These are phyloP conservation scores for Nakazawaea populi DNA, from an alignment of 805 yeast genomes.

Conservation along the genomic window DNA sequence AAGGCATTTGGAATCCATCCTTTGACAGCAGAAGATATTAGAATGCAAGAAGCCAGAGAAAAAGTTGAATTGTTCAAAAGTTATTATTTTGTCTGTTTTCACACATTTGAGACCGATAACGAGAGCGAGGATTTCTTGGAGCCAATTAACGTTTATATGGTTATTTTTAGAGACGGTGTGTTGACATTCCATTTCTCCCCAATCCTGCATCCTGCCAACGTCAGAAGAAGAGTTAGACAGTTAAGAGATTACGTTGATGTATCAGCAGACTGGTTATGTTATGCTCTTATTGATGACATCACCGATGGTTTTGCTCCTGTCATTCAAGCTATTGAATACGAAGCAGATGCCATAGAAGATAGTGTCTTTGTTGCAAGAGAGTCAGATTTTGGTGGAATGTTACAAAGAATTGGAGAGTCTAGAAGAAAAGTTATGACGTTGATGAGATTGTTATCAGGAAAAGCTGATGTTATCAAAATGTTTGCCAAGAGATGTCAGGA, in stretches of 20 bases:
- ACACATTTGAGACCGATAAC: conserved; percentile 83
- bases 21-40: conserved; percentile 93
- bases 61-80: conserved; percentile 88
- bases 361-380: conserved; percentile 79
- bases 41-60: conserved; percentile 96
- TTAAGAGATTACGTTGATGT: conserved; percentile 73
- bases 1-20: conserved; percentile 98
- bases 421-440: conserved; percentile 89
- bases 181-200: conserved; percentile 68
- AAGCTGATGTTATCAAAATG: conserved; percentile 95
- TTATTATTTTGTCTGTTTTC: conserved; percentile 95
- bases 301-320: conserved; percentile 84
- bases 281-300: conserved; percentile 77
- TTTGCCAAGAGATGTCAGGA: conserved; percentile 94
- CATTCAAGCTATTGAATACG: conserved; percentile 69
- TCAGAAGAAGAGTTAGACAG: conserved; percentile 77
- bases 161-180: conserved; percentile 64
- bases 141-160: conserved; percentile 71
- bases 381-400: conserved; percentile 69
- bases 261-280: conserved; percentile 77
- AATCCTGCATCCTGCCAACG: conserved; percentile 64
- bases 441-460: conserved; percentile 83
- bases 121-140: conserved; percentile 81
- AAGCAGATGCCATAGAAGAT: conserved; percentile 79
- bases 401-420: conserved; percentile 80